Evolutionary conservation across 305 asterid genomes (phyloP).

Genomic region (Petunia hybrid): DNA sequence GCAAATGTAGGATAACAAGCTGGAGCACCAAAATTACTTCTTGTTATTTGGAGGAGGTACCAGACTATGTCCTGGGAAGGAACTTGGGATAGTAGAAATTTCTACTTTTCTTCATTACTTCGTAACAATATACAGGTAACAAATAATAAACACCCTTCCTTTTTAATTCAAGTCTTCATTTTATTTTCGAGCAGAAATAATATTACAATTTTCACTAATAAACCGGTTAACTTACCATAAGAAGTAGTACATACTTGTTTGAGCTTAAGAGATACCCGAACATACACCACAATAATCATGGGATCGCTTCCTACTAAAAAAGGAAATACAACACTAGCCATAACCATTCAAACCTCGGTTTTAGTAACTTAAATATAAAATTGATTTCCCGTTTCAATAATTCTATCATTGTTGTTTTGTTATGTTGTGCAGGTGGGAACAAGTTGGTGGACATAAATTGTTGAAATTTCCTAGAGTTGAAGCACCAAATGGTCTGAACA

Average conservation of each 20-base stretch:
- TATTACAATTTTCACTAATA: too few relatives aligned
- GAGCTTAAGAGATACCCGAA: too few relatives aligned
- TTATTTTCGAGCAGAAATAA: too few relatives aligned
- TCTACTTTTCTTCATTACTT: slow-evolving; percentile 84
- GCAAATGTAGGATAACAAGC: slow-evolving; percentile 59
- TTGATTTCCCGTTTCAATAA: neutral
- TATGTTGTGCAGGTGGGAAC: slow-evolving; percentile 61
- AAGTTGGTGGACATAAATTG: slow-evolving; percentile 62
- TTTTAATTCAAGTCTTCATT: neutral
- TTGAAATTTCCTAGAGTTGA: slow-evolving; percentile 65
- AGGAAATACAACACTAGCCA: too few relatives aligned
- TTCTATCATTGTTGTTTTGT: neutral
- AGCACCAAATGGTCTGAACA: slow-evolving; percentile 49
- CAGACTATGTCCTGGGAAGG: slow-evolving; percentile 87
- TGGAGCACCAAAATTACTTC: slow-evolving; percentile 68
- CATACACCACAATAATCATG: too few relatives aligned
- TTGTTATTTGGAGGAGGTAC: slow-evolving; percentile 86
- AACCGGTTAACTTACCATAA: too few relatives aligned
- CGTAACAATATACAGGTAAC: slow-evolving; percentile 63
- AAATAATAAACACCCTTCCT: neutral
- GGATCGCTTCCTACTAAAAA: too few relatives aligned
- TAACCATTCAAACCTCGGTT: too few relatives aligned
- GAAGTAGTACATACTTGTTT: too few relatives aligned
- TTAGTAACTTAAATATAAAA: too few relatives aligned
- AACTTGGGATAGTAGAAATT: slow-evolving; percentile 82